Base-by-base conservation (phyloP, 306 rosid genomes). In the Arachis hypogaea region DNA sequence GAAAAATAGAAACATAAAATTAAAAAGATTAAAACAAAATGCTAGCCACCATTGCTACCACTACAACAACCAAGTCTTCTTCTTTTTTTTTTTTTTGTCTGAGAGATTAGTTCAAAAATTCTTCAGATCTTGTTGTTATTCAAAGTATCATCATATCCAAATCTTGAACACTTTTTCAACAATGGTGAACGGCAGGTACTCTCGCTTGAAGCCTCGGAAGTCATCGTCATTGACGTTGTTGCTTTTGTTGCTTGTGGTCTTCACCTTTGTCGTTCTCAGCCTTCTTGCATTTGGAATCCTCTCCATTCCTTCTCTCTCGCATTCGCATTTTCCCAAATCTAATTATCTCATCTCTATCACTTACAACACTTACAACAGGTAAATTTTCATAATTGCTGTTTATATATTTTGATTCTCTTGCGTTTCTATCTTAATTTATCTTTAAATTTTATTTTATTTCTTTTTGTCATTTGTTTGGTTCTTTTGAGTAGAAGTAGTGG, bases 211-310 rank as follows among this genome's bases (percentile, higher is more conserved):
- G 11, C 4, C 72, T 11, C 92, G 98, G 46, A 95, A 88, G 66
- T 71, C 96, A 6, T 59, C 59, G 45, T 68, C 93, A 0, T 78
- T 85, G 3, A 86, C 97, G 10, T 72, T 95, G 52, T 68, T 92
- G 33, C 83, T 90, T 51, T 74, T 90, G 30, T 36, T 87, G 79
- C 90, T 95, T 49, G 72, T 92, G 50, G 78, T 80, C 76, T 88
- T 88, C 90, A 88, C 92, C 74, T 87, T 92, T 84, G 92, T 86
- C 76, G 75, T 90, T 18, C 88, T 95, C 74, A 87, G 88, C 74
- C 99, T 95, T 41, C 90, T 95, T 63, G 92, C 90, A 14, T 92
- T 95, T 46, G 98, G 99, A 40, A 82, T 95, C 64, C 90, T 95
- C 82, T 95, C 99, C 6, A 78, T 92, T 59, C 99, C 98, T 1